Evolutionary conservation across 129 eudicot genomes (phyloP).

Genomic region (Escallonia rubra): DNA sequence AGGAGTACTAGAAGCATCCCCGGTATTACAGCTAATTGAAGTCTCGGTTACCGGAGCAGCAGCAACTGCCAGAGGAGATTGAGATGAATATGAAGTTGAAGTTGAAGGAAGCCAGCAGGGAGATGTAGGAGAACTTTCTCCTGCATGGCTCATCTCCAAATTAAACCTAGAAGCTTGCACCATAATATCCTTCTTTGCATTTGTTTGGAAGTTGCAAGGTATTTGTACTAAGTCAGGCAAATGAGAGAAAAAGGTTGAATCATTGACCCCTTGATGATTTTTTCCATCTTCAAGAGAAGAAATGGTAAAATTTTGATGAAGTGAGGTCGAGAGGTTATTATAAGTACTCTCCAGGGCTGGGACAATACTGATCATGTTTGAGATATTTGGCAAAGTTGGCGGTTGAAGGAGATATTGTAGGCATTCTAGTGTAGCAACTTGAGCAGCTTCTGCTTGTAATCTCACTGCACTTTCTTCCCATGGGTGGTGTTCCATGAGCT

Average conservation of each 20-base stretch:
- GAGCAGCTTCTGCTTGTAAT: conserved; percentile 52
- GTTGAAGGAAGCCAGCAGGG: conserved; percentile 37
- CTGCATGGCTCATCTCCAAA: conserved; percentile 1
- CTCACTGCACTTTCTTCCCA: conserved; percentile 67
- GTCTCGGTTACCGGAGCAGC: conserved; percentile 6
- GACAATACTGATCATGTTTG: conserved; percentile 3
- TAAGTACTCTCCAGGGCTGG: conserved; percentile 11
- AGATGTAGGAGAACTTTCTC: conserved; percentile 24
- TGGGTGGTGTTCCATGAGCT: conserved; percentile 47
- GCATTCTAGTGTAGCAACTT: conserved; percentile 53
- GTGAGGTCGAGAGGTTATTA: conserved; percentile 24
- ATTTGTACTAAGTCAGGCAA: conserved; percentile 47
- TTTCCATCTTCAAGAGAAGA: conserved; percentile 5
- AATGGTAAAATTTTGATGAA: conserved; percentile 4
- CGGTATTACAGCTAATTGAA: conserved; percentile 15
- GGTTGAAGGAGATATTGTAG: conserved; percentile 45
- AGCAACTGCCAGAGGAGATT: conserved; percentile 11
- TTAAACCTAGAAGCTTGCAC: conserved; percentile 5
- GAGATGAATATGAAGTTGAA: conserved; percentile 24
- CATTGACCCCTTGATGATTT: conserved; percentile 7
- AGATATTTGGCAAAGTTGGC: conserved; percentile 7
- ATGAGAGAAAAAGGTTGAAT: conserved; percentile 33
- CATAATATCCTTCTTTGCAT: conserved; percentile 3
- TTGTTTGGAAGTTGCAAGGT: conserved; percentile 3
- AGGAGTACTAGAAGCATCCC: conserved; percentile 59